Evolutionary conservation across 352 stramenopile species (phyloP).

Genomic region (Phytopythium sindhum): DNA sequence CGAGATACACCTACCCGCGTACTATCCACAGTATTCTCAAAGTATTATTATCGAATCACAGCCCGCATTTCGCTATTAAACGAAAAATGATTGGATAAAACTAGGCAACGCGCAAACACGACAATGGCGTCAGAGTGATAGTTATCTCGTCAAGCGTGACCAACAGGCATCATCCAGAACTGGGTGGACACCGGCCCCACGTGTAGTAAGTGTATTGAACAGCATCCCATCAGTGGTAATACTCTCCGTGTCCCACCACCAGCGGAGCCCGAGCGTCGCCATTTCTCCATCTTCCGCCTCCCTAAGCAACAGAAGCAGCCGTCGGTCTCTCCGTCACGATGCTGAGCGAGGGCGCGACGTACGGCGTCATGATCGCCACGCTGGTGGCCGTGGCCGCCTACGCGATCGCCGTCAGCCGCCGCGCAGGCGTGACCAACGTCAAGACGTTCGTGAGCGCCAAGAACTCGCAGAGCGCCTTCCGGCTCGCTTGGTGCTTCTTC

Average conservation of each 20-base stretch:
- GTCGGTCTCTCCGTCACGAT: conserved; percentile 26
- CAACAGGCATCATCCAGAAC: too few species aligned
- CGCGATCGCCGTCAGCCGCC: conserved; percentile 59
- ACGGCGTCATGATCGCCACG: conserved; percentile 59
- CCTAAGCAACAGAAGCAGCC: not conserved
- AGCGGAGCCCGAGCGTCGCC: too few species aligned
- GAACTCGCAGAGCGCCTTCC: conserved; percentile 52
- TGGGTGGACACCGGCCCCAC: too few species aligned
- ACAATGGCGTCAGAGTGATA: not conserved
- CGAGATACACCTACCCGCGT: too few species aligned
- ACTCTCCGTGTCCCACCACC: too few species aligned
- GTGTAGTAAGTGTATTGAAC: too few species aligned
- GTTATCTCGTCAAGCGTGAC: not conserved
- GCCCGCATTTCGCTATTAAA: too few species aligned
- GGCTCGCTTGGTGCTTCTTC: conserved; percentile 79
- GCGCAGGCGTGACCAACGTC: conserved; percentile 47
- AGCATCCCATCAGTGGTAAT: too few species aligned
- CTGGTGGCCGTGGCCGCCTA: conserved; percentile 58
- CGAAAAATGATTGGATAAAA: too few species aligned
- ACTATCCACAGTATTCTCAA: too few species aligned
- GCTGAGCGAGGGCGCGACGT: conserved; percentile 43
- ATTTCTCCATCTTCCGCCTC: not conserved
- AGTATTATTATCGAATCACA: too few species aligned
- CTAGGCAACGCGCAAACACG: not conserved
- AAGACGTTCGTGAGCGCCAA: conserved; percentile 73